phyloP scores from a whole-genome alignment of 2,329 filamentous ascomycete genomes.

The Trichoderma endophyticum region DNA sequence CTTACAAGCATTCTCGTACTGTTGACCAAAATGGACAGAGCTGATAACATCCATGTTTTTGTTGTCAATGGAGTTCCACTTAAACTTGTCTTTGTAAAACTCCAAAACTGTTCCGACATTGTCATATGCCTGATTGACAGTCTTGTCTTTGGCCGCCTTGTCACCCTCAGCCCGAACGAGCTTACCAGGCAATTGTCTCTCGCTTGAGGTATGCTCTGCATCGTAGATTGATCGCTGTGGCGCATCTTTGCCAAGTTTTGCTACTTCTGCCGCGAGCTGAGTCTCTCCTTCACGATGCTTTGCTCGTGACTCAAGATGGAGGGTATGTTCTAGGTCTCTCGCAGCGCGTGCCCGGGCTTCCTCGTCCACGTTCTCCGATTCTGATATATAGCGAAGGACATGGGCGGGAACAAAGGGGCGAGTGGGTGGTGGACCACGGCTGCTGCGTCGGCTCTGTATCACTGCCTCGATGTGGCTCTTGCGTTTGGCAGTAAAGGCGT shows the following conservation, averaged over 20 bases:
- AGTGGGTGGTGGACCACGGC: slow-evolving; percentile 18
- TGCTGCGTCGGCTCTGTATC: slow-evolving; percentile 30
- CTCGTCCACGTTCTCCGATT: slow-evolving; percentile 39
- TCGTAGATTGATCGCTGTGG: slow-evolving; percentile 46
- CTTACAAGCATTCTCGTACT: slow-evolving; percentile 52
- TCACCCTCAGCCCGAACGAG: slow-evolving; percentile 44
- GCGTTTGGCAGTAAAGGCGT: slow-evolving; percentile 31
- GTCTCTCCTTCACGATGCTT: slow-evolving; percentile 21
- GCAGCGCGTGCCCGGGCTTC: slow-evolving; percentile 36
- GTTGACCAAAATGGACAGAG: slow-evolving; percentile 50
- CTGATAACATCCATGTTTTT: slow-evolving; percentile 47
- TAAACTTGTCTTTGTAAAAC: slow-evolving; percentile 49
- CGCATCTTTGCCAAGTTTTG: slow-evolving; percentile 24
- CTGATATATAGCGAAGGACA: slow-evolving; percentile 39
- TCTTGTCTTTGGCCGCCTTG: slow-evolving; percentile 37
- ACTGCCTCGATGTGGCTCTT: slow-evolving; percentile 36
- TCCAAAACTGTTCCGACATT: slow-evolving; percentile 48
- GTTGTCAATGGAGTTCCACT: slow-evolving; percentile 52
- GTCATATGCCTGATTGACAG: slow-evolving; percentile 49
- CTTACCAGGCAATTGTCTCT: slow-evolving; percentile 41
- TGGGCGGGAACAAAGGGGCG: slow-evolving; percentile 39
- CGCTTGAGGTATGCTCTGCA: slow-evolving; percentile 37
- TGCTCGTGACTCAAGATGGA: slow-evolving; percentile 24
- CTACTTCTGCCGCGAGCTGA: not conserved
- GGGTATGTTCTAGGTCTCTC: slow-evolving; percentile 39